A percentile compares a stretch with the other conserved stretches of the same genome.
Evolutionary conservation across 768 basidiomycete species (phyloP).

Genomic region (Mycena vulgaris): DNA sequence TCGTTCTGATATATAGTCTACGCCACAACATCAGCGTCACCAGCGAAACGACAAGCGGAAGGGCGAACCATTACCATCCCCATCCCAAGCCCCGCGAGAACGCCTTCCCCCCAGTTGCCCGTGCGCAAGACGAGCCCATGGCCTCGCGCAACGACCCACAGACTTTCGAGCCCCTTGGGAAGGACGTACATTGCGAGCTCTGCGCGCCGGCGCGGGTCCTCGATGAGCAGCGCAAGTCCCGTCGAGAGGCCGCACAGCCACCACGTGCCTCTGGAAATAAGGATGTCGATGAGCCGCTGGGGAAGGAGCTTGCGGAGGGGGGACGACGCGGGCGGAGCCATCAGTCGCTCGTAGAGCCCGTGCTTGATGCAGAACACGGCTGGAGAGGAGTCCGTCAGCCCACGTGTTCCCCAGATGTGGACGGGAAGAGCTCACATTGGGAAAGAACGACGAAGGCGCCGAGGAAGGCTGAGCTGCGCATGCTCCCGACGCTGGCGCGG

Average conservation of each 20-base stretch:
- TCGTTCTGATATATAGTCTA: constrained; percentile 83
- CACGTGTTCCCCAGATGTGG: neutral
- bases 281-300: constrained; percentile 63
- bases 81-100: constrained; percentile 27
- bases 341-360: constrained; percentile 66
- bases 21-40: constrained; percentile 18
- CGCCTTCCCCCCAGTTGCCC: constrained; percentile 75
- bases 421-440: constrained; percentile 69
- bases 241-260: constrained; percentile 82
- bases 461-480: constrained; percentile 90
- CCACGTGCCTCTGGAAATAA: constrained; percentile 81
- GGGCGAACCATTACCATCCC: constrained; percentile 62
- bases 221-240: constrained; percentile 87
- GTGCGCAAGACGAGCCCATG: constrained; percentile 82
- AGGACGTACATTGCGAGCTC: constrained; percentile 95
- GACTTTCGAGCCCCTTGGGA: constrained; percentile 91
- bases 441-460: constrained; percentile 87
- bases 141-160: constrained; percentile 86
- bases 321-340: constrained; percentile 48
- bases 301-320: constrained; percentile 59
- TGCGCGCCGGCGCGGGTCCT: constrained; percentile 88
- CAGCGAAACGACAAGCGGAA: constrained; percentile 15
- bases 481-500: constrained; percentile 78
- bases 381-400: constrained; percentile 44
- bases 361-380: constrained; percentile 80